Base-by-base conservation (phyloP, 2,329 filamentous ascomycete species). In the Trichoderma sp. region DNA sequence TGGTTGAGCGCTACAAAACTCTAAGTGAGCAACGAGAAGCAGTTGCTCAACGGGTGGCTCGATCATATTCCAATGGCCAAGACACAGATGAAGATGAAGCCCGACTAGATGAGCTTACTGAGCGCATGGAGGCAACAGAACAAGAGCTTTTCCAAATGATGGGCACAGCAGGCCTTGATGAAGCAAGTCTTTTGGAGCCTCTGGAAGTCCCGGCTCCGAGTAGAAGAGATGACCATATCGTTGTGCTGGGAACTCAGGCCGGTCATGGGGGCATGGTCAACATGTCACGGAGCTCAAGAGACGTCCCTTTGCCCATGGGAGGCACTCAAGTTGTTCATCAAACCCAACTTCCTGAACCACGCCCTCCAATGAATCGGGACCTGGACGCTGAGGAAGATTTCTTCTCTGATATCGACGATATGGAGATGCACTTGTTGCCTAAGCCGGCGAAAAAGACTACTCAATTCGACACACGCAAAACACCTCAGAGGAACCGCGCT, bases 11-110 rank as follows among this genome's bases (percentile, higher is more conserved):
- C 3, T 86, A 86, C 72, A 80, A 80, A 58, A 76, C 80, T 3
- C 78, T 89, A 14, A 80, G 80, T 53, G 78, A 79, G 18, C 83
- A 85, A 73, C 83, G 83, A 58, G 84, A 89, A 72, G 76, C 80
- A 6, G 77, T 89, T 26, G 81, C 86, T 0, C 78, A 83, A 61
- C 80, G 83, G 65, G 84, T 89, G 63, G 82, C 83, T 3, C 80
- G 86, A 71, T 85, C 85, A 0, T 90, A 88, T 73, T 83, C 82
- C 15, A 82, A 86, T 11, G 84, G 84, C 28, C 76, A 85, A 15
- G 84, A 89, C 62, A 89, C 85, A 1, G 83, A 86, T 3, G 84
- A 85, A 11, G 85, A 87, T 26, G 87, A 89, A 75, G 76, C 78
- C 39, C 82, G 81, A 53, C 79, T 89, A 9, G 86, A 88, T 72